phyloP scores from a whole-genome alignment of 352 stramenopile species.

The Pythium vanterpoolii region DNA sequence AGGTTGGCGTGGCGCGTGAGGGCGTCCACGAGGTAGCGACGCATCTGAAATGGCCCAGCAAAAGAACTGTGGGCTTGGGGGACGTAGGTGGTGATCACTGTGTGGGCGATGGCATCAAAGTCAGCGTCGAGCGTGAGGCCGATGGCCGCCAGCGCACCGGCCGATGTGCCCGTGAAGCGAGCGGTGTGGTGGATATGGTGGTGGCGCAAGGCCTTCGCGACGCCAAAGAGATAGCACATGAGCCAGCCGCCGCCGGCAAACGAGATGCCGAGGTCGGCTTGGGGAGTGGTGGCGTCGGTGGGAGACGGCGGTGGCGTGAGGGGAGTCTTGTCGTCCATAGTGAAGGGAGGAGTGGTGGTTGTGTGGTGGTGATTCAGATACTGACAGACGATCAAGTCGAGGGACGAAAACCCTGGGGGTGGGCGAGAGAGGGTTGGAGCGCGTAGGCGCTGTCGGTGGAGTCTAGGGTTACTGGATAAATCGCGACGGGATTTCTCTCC shows the following conservation, averaged over 20 bases:
- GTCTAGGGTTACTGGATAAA: too few relatives aligned
- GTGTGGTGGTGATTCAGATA: too few relatives aligned
- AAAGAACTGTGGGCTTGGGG: conserved; percentile 6
- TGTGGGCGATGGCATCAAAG: conserved; percentile 30
- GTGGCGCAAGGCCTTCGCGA: conserved; percentile 37
- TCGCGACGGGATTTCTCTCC: too few relatives aligned
- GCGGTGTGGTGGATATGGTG: conserved; percentile 11
- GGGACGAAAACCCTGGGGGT: too few relatives aligned
- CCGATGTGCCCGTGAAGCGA: conserved; percentile 33
- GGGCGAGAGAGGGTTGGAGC: too few relatives aligned
- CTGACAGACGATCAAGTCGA: too few relatives aligned
- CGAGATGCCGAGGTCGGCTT: conserved; percentile 13
- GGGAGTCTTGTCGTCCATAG: too few relatives aligned
- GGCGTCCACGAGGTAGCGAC: conserved; percentile 21
- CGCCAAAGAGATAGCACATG: conserved; percentile 43
- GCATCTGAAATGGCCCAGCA: conserved; percentile 26
- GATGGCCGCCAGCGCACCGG: conserved; percentile 28
- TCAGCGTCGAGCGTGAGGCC: conserved; percentile 29
- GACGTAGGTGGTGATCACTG: conserved; percentile 22
- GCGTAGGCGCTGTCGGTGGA: too few relatives aligned
- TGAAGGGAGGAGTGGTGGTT: too few relatives aligned
- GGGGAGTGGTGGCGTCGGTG: background rate
- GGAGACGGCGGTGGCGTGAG: too few relatives aligned
- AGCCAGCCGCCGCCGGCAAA: conserved; percentile 44
- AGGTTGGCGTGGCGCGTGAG: conserved; percentile 16